Evolutionary conservation across 306 rosid genomes (phyloP).

Genomic region (Vigna hirtella): DNA sequence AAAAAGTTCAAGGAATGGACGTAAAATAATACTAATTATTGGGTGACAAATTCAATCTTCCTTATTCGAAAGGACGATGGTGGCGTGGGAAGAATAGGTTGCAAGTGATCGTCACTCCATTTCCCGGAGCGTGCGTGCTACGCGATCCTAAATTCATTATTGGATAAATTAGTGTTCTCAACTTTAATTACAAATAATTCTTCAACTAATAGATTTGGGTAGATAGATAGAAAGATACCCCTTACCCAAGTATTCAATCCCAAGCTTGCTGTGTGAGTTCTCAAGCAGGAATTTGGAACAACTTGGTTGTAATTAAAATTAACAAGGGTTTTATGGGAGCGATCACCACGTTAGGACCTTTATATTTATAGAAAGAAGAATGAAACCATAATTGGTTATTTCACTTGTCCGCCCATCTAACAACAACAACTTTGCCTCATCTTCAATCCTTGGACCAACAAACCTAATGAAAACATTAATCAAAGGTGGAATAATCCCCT

Average conservation of each 20-base stretch:
- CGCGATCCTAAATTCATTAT: conserved; percentile 40
- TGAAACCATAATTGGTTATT: no score
- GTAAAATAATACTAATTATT: conserved; percentile 56
- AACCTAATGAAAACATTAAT: no score
- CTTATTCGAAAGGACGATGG: conserved; percentile 40
- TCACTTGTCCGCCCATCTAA: no score
- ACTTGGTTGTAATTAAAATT: no score
- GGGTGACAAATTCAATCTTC: conserved; percentile 36
- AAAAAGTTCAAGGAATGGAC: conserved; percentile 15
- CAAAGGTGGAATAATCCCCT: no score
- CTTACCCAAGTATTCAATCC: conserved; percentile 9
- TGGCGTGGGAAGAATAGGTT: conserved; percentile 1
- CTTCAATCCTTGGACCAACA: no score
- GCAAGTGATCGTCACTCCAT: conserved; percentile 34
- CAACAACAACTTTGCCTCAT: no score
- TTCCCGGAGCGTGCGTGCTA: conserved; percentile 49
- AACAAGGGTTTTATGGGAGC: no score
- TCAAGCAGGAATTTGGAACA: no score
- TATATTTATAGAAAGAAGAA: no score
- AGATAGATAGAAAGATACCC: not conserved
- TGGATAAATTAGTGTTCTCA: not conserved
- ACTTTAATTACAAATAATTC: not conserved
- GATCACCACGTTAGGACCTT: no score
- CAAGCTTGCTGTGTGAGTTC: no score
- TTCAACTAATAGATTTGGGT: not conserved